A percentile compares a stretch with the other conserved stretches of the same genome.
These are phyloP conservation scores for Diplodia intermedia DNA, from an alignment of 2,329 filamentous ascomycete species.

Conservation along the genomic window DNA sequence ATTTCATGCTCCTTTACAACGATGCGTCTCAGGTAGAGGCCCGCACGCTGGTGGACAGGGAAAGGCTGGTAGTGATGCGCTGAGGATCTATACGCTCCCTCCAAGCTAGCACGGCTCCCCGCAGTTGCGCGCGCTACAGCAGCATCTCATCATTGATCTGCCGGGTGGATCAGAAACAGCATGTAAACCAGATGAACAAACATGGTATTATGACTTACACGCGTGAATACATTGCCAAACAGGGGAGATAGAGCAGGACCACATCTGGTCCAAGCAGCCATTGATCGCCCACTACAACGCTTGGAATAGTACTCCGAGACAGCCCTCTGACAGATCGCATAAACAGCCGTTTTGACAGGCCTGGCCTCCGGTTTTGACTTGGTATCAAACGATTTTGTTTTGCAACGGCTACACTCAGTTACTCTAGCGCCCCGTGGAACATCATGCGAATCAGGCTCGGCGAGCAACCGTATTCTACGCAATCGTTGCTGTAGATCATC, in stretches of 20 bases:
- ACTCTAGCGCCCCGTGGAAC: neutral
- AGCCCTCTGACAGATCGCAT: neutral
- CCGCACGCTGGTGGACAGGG: neutral
- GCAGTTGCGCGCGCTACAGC: neutral
- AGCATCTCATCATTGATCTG: neutral
- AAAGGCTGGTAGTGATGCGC: too few relatives aligned
- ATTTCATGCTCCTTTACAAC: constrained; percentile 3
- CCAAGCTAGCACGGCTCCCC: neutral
- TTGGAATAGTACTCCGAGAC: neutral
- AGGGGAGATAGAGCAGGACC: neutral
- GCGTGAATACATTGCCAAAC: neutral
- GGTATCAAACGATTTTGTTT: neutral
- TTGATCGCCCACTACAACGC: neutral
- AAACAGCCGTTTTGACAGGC: neutral
- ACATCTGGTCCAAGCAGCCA: neutral
- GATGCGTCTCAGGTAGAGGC: neutral
- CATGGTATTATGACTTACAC: neutral
- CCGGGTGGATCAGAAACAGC: neutral
- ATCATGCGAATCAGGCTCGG: neutral
- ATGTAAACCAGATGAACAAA: neutral
- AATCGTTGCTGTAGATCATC: constrained; percentile 19
- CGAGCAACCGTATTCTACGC: neutral
- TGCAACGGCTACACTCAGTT: constrained; percentile 5
- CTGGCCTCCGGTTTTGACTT: constrained; percentile 3
- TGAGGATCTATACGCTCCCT: neutral